Evolutionary conservation across 345 rosid genomes (phyloP).

Genomic region (Euclidium syriacum): DNA sequence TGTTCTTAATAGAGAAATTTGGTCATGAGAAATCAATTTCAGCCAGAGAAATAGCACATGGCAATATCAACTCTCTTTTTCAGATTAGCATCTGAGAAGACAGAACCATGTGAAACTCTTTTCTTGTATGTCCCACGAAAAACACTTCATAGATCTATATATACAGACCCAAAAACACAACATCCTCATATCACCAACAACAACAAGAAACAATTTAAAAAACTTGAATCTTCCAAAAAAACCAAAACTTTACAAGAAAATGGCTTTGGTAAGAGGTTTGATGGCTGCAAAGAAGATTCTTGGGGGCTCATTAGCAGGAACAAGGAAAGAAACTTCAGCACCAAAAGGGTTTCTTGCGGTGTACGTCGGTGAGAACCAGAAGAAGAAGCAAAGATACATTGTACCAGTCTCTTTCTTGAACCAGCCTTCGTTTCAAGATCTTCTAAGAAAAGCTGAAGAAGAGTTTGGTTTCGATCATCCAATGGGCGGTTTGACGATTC

Average conservation of each 20-base stretch:
- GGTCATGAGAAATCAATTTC: neutral
- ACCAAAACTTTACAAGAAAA: neutral
- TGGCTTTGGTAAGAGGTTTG: conserved; percentile 14
- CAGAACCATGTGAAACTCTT: conserved; percentile 18
- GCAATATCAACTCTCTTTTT: neutral
- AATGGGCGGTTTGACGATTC: conserved; percentile 47
- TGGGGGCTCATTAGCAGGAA: conserved; percentile 29
- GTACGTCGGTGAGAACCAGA: conserved; percentile 41
- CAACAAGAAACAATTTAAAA: neutral
- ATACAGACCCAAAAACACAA: neutral
- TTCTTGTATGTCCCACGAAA: conserved; percentile 2
- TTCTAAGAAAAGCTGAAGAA: conserved; percentile 42
- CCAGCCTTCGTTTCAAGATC: conserved; percentile 38
- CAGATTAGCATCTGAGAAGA: neutral
- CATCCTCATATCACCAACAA: conserved; percentile 2
- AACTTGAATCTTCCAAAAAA: neutral
- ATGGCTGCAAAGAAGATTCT: conserved; percentile 21
- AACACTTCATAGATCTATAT: neutral
- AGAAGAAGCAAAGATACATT: conserved; percentile 36
- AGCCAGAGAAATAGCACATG: conserved; percentile 8
- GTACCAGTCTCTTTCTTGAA: conserved; percentile 43
- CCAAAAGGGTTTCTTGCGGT: conserved; percentile 42
- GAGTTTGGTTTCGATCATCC: conserved; percentile 44
- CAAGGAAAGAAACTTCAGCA: neutral
- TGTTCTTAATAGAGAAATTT: neutral